Evolutionary conservation across 768 basidiomycete genomes (phyloP).

Genomic region (Amanita rubescens): DNA sequence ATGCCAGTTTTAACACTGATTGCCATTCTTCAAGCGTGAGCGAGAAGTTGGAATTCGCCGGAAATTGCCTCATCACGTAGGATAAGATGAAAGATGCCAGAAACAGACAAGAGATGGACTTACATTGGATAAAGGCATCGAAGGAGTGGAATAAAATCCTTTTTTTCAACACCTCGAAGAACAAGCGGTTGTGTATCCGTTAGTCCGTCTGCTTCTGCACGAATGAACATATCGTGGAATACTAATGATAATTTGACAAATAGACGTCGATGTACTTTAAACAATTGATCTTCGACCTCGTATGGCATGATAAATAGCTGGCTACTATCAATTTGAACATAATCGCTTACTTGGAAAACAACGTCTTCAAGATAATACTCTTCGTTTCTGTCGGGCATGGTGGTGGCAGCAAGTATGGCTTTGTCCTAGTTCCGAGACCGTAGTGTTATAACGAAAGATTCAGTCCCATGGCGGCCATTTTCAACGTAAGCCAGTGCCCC

Average conservation of each 20-base stretch:
- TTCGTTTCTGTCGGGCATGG: background rate
- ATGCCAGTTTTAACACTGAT: constrained; percentile 30
- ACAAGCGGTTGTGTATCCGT: constrained; percentile 19
- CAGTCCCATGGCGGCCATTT: too few relatives aligned
- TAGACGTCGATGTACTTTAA: constrained; percentile 20
- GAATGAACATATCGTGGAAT: constrained; percentile 19
- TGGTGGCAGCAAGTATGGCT: background rate
- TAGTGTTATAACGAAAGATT: too few relatives aligned
- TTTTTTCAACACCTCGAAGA: constrained; percentile 15
- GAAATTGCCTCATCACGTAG: background rate
- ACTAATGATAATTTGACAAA: constrained; percentile 18
- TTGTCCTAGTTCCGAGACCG: background rate
- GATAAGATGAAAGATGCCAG: background rate
- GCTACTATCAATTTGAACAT: background rate
- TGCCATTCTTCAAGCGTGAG: constrained; percentile 25
- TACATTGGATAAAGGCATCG: constrained; percentile 22
- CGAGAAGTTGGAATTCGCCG: background rate
- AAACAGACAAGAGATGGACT: constrained; percentile 12
- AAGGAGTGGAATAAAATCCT: constrained; percentile 20
- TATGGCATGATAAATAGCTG: background rate
- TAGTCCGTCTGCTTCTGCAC: constrained; percentile 16
- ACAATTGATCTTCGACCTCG: constrained; percentile 24
- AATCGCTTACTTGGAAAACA: background rate
- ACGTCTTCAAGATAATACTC: constrained; percentile 3
- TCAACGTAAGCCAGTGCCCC: too few relatives aligned